Evolutionary conservation across 805 yeast species (phyloP).

Genomic region (Ogataea wickerhamii): DNA sequence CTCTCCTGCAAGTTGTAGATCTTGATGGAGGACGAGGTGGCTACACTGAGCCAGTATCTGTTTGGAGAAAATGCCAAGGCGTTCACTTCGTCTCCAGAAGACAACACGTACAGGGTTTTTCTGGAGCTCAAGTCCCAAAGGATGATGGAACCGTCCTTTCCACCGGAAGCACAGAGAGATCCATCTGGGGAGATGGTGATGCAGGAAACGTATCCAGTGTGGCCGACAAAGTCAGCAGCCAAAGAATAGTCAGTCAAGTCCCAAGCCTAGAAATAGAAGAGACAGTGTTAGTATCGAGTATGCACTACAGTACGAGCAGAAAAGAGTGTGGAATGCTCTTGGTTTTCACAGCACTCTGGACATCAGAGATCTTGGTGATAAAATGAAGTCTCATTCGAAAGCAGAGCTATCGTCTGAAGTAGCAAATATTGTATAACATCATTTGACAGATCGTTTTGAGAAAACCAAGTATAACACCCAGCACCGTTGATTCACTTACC

Average conservation of each 20-base stretch:
- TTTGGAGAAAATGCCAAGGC: slow-evolving; percentile 99
- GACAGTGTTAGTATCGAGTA: too few species aligned
- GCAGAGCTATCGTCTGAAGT: slow-evolving; percentile 83
- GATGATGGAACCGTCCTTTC: slow-evolving; percentile 98
- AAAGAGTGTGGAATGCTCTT: too few species aligned
- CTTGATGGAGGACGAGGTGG: slow-evolving; percentile 96
- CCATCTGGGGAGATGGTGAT: slow-evolving; percentile 99
- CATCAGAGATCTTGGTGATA: slow-evolving; percentile 99
- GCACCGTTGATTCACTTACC: slow-evolving; percentile 80
- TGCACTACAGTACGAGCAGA: too few species aligned
- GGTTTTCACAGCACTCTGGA: slow-evolving; percentile 4
- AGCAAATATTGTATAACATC: slow-evolving; percentile 93
- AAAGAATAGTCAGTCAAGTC: slow-evolving; percentile 70
- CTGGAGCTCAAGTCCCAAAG: slow-evolving; percentile 93
- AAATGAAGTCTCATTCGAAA: slow-evolving; percentile 89
- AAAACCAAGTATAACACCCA: slow-evolving; percentile 6
- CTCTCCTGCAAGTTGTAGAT: slow-evolving; percentile 96
- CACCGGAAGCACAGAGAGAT: slow-evolving; percentile 98
- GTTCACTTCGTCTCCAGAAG: slow-evolving; percentile 94
- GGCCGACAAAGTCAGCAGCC: slow-evolving; percentile 97
- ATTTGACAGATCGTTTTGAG: slow-evolving; percentile 35
- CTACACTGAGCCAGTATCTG: slow-evolving; percentile 99
- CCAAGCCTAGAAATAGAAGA: slow-evolving; percentile 72
- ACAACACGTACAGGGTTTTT: slow-evolving; percentile 82
- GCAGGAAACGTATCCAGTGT: slow-evolving; percentile 97